These are phyloP conservation scores for Cardamine occulta DNA, from an alignment of 345 rosid genomes.

Conservation along the genomic window DNA sequence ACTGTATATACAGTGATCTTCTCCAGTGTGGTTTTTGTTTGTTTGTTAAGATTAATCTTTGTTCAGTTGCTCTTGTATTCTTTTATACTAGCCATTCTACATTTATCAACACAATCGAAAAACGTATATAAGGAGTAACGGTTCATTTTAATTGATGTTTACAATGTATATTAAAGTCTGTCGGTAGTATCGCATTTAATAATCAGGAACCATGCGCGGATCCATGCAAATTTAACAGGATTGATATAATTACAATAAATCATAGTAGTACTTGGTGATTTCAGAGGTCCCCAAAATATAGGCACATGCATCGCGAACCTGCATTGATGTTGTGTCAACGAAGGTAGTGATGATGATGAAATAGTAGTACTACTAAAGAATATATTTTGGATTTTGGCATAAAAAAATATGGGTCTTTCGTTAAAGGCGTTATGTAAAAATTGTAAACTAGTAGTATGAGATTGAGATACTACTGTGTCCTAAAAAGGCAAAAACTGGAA, in stretches of 20 bases:
- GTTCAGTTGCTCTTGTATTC: too few species aligned
- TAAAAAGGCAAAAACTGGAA: slow-evolving; percentile 29
- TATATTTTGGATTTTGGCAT: neutral
- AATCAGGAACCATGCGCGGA: slow-evolving; percentile 23
- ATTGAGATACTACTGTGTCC: neutral
- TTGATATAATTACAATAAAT: neutral
- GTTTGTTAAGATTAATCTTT: too few species aligned
- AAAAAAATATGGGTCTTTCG: neutral
- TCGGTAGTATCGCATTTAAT: slow-evolving; percentile 17
- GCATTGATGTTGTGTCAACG: slow-evolving; percentile 31
- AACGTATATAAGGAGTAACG: too few species aligned
- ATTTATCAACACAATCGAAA: neutral
- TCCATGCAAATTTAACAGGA: slow-evolving; percentile 4
- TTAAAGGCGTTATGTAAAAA: neutral
- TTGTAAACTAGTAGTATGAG: neutral
- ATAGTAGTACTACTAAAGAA: neutral
- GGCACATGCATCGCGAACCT: slow-evolving; percentile 31
- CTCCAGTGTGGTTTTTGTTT: too few species aligned
- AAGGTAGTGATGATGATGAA: slow-evolving; percentile 16
- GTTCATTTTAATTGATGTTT: neutral
- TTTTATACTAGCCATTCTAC: too few species aligned
- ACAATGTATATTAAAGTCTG: neutral
- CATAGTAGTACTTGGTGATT: slow-evolving; percentile 23
- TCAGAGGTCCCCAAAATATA: slow-evolving; percentile 31
- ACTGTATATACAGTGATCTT: too few species aligned